Percentiles rank a stretch among this genome's conserved stretches.
phyloP scores from a whole-genome alignment of 192 early-diverging fungal species.

The Neocallimastix lanati region DNA sequence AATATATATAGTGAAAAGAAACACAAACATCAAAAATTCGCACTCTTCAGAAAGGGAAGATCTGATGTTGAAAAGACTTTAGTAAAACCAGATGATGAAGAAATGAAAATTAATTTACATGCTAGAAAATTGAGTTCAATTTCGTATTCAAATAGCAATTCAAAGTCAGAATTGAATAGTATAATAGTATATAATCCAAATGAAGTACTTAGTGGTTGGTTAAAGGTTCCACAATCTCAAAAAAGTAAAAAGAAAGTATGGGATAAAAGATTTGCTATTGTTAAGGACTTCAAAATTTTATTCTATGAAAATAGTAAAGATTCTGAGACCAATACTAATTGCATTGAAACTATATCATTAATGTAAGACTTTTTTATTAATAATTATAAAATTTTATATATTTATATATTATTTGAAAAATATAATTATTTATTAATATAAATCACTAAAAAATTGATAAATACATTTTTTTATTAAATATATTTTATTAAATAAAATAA shows the following conservation, averaged over 20 bases:
- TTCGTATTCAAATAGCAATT: neutral
- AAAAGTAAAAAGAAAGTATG: neutral
- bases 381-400: neutral
- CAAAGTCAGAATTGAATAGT: neutral
- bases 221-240: neutral
- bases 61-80: neutral
- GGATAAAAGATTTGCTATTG: neutral
- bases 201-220: neutral
- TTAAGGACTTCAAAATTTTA: neutral
- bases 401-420: neutral
- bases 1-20: neutral
- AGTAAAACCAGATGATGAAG: neutral
- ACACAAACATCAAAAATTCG: neutral
- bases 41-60: neutral
- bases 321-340: neutral
- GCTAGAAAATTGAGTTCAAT: neutral
- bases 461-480: no score
- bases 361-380: no score
- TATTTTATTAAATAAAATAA: no score
- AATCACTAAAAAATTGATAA: no score
- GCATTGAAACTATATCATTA: neutral
- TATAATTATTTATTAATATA: no score
- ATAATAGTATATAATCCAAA: neutral
- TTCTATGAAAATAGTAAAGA: neutral
- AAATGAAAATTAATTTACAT: neutral